Base-by-base conservation (phyloP, 2,329 filamentous ascomycete genomes). In the Leptographium lundbergii region DNA sequence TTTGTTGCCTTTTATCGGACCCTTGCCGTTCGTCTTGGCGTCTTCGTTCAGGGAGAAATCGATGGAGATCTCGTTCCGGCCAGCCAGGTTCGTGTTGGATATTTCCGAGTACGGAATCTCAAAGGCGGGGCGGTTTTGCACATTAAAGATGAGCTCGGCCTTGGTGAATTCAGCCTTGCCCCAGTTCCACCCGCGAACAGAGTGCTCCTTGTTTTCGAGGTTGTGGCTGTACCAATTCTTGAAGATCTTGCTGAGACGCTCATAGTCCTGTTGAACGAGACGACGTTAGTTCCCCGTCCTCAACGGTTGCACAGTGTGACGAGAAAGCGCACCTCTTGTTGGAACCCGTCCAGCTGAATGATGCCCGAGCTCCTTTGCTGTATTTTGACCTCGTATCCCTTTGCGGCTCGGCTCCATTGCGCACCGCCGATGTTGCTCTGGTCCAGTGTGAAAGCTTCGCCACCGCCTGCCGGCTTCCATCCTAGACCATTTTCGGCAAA, bases 141-240 rank as follows among this genome's bases (percentile, higher is more conserved):
- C 94, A 71, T 91, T 97, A 79, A 99, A 99, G 34, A 89, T 83
- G 59, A 99, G 82, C 75, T 99, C 94, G 58, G 91, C 87, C 74
- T 97, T 96, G 62, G 88, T 87, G 70, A 99, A 96, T 68, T 99
- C 94, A 64, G 90, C 89, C 75, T 97, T 99, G 68, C 94, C 94
- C 95, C 94, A 99, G 72, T 99, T 99, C 94, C 94, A 99, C 59
- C 94, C 94, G 66, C 94, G 85, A 61, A 99, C 77, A 27, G 94
- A 91, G 72, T 97, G 94, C 73, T 99, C 94, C 72, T 89, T 90
- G 71, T 84, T 89, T 71, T 97, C 91, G 61, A 99, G 81, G 67
- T 86, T 91, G 68, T 94, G 87, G 74, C 90, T 94, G 75, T 97
- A 99, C 89, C 92, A 97, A 69, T 92, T 89, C 77, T 96, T 97